A percentile compares a stretch with the other conserved stretches of the same genome.
Evolutionary conservation across 2,329 filamentous ascomycete species (phyloP).

Genomic region (Alternaria sp.): DNA sequence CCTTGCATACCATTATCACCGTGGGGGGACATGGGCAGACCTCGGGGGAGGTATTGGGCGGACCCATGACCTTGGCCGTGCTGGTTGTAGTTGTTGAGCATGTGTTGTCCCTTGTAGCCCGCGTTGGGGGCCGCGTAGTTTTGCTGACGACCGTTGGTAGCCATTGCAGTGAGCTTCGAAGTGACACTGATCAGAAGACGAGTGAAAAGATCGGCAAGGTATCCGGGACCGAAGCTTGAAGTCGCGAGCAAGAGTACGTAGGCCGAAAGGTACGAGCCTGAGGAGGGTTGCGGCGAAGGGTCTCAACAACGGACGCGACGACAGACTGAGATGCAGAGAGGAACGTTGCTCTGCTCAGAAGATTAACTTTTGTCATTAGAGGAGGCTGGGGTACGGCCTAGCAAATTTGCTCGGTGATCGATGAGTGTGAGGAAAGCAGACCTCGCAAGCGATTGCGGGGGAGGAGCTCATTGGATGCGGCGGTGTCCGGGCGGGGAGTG

Average conservation of each 20-base stretch:
- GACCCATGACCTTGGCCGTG: conserved; percentile 38
- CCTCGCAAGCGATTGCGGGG: conserved; percentile 1
- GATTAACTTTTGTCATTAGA: conserved; percentile 17
- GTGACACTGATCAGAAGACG: conserved; percentile 1
- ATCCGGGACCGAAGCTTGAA: neutral
- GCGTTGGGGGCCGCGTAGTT: conserved; percentile 32
- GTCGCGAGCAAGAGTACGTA: conserved; percentile 9
- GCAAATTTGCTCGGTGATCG: conserved; percentile 12
- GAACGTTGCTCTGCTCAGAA: conserved; percentile 36
- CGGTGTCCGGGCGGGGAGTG: conserved; percentile 9
- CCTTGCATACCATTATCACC: conserved; percentile 40
- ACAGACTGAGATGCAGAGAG: conserved; percentile 40
- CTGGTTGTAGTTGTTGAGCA: conserved; percentile 40
- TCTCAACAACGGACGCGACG: conserved; percentile 21
- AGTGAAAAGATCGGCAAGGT: neutral
- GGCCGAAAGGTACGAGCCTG: conserved; percentile 12
- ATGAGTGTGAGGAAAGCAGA: conserved; percentile 28
- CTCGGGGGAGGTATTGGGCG: conserved; percentile 45
- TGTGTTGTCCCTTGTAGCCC: conserved; percentile 42
- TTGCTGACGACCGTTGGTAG: conserved; percentile 41
- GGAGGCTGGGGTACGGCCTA: neutral
- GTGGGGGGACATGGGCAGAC: conserved; percentile 42
- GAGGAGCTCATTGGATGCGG: conserved; percentile 1
- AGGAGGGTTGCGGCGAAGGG: conserved; percentile 15
- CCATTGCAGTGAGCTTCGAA: conserved; percentile 25